Conservation (phyloP, 768 basidiomycete species). For the Tulasnella sp. region DNA sequence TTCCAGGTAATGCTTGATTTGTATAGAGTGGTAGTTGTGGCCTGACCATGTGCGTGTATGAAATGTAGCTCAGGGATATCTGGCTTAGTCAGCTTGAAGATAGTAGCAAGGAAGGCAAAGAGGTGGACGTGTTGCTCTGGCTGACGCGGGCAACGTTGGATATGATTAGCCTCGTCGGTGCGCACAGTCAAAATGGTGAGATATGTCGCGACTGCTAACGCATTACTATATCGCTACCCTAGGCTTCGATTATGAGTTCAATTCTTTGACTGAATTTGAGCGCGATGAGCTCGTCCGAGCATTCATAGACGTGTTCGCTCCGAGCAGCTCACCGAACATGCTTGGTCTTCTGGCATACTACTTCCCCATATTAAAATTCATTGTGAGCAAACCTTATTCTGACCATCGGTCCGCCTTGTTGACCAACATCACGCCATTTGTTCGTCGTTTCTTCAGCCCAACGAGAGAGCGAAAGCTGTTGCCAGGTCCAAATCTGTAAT, state of each 20-base stretch:
- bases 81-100: constrained; percentile 21
- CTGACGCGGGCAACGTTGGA: constrained; percentile 38
- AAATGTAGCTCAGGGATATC: constrained; percentile 28
- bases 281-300: constrained; percentile 45
- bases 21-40: not conserved
- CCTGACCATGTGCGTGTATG: not conserved
- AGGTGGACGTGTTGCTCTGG: constrained; percentile 12
- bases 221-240: not conserved
- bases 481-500: not conserved
- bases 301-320: constrained; percentile 41
- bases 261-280: constrained; percentile 41
- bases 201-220: not conserved
- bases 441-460: not conserved
- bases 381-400: not conserved
- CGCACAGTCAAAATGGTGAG: not conserved
- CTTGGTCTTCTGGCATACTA: not conserved
- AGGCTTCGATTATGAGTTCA: constrained; percentile 46
- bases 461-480: not conserved
- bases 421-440: not conserved
- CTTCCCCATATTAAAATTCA: not conserved
- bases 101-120: not conserved
- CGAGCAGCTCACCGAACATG: not conserved
- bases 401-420: not conserved
- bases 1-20: constrained; percentile 47
- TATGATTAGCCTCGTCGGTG: constrained; percentile 41